Conservation (phyloP, 371 early-diverging fungal species). For the Homolaphlyctis polyrhiza region DNA sequence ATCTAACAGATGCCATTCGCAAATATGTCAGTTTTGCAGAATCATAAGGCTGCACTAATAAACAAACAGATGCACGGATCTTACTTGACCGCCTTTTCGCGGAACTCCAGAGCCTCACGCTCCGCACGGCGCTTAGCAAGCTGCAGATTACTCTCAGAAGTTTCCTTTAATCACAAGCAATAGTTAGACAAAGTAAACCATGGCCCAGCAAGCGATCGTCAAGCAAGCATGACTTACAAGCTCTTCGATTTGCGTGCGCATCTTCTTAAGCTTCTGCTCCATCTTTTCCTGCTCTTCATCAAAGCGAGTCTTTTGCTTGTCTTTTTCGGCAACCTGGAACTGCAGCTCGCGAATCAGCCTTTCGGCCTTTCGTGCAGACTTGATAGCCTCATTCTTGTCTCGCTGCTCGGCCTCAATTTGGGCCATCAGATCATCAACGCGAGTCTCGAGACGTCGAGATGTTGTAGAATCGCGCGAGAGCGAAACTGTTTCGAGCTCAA, state of each 20-base stretch:
- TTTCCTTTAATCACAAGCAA: slow-evolving; percentile 48
- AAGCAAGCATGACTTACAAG: slow-evolving; percentile 41
- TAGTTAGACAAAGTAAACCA: neutral
- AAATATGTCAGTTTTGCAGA: too few relatives aligned
- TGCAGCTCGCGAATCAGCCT: slow-evolving; percentile 76
- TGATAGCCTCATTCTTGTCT: slow-evolving; percentile 52
- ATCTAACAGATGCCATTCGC: slow-evolving; percentile 10
- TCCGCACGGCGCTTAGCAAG: slow-evolving; percentile 71
- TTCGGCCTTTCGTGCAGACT: slow-evolving; percentile 63
- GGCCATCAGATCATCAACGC: slow-evolving; percentile 59
- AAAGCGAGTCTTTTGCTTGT: slow-evolving; percentile 59
- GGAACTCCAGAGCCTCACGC: slow-evolving; percentile 59
- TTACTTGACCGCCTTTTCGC: slow-evolving; percentile 45
- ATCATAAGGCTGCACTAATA: too few relatives aligned
- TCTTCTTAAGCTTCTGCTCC: slow-evolving; percentile 59
- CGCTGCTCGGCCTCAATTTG: slow-evolving; percentile 61
- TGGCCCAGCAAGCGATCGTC: neutral
- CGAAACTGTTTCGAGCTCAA: slow-evolving; percentile 66
- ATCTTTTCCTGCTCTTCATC: slow-evolving; percentile 69
- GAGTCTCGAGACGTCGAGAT: slow-evolving; percentile 49
- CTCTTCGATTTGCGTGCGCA: slow-evolving; percentile 66
- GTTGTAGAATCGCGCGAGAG: slow-evolving; percentile 46
- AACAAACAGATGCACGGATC: neutral
- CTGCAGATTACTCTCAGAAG: slow-evolving; percentile 61
- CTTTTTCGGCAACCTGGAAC: slow-evolving; percentile 69